These are phyloP conservation scores for Clavispora phyllophila DNA, from an alignment of 805 yeast genomes.

Conservation along the genomic window DNA sequence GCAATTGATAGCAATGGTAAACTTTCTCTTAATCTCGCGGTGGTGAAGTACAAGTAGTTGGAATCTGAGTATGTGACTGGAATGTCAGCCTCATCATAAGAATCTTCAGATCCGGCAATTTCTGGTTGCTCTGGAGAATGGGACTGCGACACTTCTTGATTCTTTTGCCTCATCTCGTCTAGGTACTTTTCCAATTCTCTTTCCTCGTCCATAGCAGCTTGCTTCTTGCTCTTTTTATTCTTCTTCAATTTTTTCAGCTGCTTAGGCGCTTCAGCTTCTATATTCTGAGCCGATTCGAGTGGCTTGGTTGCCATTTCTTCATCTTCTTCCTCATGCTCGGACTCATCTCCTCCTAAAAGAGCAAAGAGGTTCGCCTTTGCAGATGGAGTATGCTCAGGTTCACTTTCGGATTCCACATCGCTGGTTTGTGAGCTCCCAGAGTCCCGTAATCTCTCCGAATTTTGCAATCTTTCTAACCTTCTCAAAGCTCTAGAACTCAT, in stretches of 20 bases:
- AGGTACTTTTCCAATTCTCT: slow-evolving; percentile 57
- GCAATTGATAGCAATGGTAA: slow-evolving; percentile 40
- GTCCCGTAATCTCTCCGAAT: slow-evolving; percentile 3
- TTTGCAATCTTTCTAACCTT: slow-evolving; percentile 18
- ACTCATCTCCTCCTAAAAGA: slow-evolving; percentile 27
- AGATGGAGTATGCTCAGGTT: slow-evolving; percentile 9
- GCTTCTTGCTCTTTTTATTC: slow-evolving; percentile 4
- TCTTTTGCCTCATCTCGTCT: slow-evolving; percentile 33
- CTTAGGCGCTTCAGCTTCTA: slow-evolving; percentile 7
- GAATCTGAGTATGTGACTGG: slow-evolving; percentile 39
- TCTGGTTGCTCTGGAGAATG: slow-evolving; percentile 10
- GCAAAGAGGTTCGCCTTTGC: slow-evolving; percentile 41
- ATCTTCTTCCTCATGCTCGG: slow-evolving; percentile 14
- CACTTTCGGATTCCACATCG: slow-evolving; percentile 14
- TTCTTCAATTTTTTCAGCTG: slow-evolving; percentile 11
- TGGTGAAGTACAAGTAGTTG: slow-evolving; percentile 43
- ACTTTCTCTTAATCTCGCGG: slow-evolving; percentile 36
- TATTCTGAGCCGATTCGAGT: not conserved
- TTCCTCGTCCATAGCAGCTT: slow-evolving; percentile 34
- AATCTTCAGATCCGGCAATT: slow-evolving; percentile 12
- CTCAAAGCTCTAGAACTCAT: slow-evolving; percentile 27
- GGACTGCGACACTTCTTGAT: slow-evolving; percentile 9
- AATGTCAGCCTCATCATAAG: slow-evolving; percentile 21
- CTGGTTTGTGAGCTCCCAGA: slow-evolving; percentile 8
- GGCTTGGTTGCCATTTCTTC: slow-evolving; percentile 11